These are phyloP conservation scores for Scutellaria barbata DNA, from an alignment of 257 asterid genomes.

Conservation along the genomic window DNA sequence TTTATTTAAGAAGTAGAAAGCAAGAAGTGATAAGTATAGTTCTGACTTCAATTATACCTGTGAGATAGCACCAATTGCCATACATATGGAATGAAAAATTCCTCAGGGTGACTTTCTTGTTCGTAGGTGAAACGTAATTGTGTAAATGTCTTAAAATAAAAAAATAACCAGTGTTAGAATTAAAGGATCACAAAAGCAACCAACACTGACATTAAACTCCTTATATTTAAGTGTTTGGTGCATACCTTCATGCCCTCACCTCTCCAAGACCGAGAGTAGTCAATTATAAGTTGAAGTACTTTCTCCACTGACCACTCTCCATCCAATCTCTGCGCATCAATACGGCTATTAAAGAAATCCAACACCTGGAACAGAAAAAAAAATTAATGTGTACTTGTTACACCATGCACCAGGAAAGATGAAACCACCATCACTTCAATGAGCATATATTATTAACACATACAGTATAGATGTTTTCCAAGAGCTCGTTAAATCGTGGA, in stretches of 20 bases:
- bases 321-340: constrained; percentile 77
- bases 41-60: constrained; percentile 53
- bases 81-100: constrained; percentile 91
- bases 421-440: neutral
- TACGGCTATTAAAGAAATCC: constrained; percentile 88
- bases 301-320: constrained; percentile 98
- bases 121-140: constrained; percentile 92
- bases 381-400: neutral
- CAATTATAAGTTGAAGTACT: constrained; percentile 79
- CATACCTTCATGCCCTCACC: constrained; percentile 98
- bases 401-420: neutral
- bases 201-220: neutral
- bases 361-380: constrained; percentile 58
- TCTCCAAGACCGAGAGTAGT: constrained; percentile 92
- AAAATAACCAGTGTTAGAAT: constrained; percentile 29
- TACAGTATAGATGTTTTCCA: constrained; percentile 89
- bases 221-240: constrained; percentile 19
- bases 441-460: constrained; percentile 33
- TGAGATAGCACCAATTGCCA: constrained; percentile 86
- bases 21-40: neutral
- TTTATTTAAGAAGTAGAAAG: neutral
- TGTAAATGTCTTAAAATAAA: constrained; percentile 66
- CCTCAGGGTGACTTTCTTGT: constrained; percentile 98
- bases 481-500: constrained; percentile 93
- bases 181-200: constrained; percentile 15